Base-by-base conservation (phyloP, 2,329 filamentous ascomycete genomes). In the Huntiella omanensis region DNA sequence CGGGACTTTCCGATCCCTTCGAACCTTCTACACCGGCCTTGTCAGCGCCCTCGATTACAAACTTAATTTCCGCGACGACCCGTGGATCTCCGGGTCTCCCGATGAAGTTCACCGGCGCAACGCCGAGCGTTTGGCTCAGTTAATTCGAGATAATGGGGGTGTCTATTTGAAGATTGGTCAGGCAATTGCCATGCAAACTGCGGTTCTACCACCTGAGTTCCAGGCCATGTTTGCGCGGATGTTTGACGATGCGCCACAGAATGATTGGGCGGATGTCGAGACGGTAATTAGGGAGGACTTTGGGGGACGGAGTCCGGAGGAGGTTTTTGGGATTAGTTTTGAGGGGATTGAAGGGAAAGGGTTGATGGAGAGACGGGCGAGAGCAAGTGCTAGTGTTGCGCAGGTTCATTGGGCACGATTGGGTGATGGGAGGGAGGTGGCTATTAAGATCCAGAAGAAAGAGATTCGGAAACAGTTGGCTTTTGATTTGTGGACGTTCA, bases 241-340 rank as follows among this genome's bases (percentile, higher is more conserved):
- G 85, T 98, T 96, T 59, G 91, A 96, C 59, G 88, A 96, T 65
- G 91, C 91, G 52, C 87, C 88, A 34, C 87, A 95, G 67, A 91
- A 93, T 58, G 70, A 72, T 37, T 96, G 87, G 87, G 71, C 68
- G 53, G 83, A 88, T 43, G 79, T 94, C 2, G 80, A 93, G 64
- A 73, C 70, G 57, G 87, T 96, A 10, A 82, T 98, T 36, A 68
- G 75, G 16, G 77, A 92, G 59, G 91, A 96, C 55, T 96, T 95
- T 67, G 83, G 74, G n/a, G 74, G 80, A 3, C 80, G 75, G 59
- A 77, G 77, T 17, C 77, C 80, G 0, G 85, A 95, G 63, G 86
- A 95, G 53, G 84, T 95, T 0, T 96, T 96, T 61, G 87, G 85
- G 0, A 78, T 95, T 15, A 85, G 81, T 55, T 93, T 94, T 58